phyloP scores from a whole-genome alignment of 208 protist genomes.

The Trypanosoma platydactyli region DNA sequence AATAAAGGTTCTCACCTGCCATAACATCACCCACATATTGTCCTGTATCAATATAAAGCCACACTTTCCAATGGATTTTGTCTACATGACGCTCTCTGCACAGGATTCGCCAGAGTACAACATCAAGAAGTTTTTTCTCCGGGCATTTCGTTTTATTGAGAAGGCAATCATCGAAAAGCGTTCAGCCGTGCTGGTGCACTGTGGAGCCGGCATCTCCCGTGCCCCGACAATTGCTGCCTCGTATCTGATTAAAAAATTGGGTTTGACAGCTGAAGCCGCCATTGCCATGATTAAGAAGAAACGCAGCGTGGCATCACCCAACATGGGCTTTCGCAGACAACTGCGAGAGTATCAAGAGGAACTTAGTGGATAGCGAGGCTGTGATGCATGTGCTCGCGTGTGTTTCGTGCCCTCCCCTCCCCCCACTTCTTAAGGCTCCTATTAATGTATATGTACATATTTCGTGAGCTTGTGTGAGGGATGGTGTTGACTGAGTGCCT shows the following conservation, averaged over 20 bases:
- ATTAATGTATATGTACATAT: too few relatives aligned
- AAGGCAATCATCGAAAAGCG: slow-evolving; percentile 43
- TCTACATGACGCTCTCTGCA: slow-evolving; percentile 53
- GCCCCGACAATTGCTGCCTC: slow-evolving; percentile 69
- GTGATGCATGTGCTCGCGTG: background rate
- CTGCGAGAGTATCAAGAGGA: slow-evolving; percentile 42
- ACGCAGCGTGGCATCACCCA: slow-evolving; percentile 60
- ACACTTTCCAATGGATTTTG: slow-evolving; percentile 57
- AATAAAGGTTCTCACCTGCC: slow-evolving; percentile 34
- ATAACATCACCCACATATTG: slow-evolving; percentile 71
- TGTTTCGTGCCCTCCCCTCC: background rate
- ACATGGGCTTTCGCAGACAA: slow-evolving; percentile 64
- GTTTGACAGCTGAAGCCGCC: slow-evolving; percentile 44
- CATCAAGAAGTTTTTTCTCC: slow-evolving; percentile 51
- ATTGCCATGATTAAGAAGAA: slow-evolving; percentile 50
- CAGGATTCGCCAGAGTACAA: slow-evolving; percentile 48
- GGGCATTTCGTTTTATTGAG: slow-evolving; percentile 78
- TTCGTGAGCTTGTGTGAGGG: too few relatives aligned
- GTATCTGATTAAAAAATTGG: slow-evolving; percentile 76
- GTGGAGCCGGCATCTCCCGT: slow-evolving; percentile 82
- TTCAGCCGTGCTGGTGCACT: slow-evolving; percentile 76
- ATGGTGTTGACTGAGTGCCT: too few relatives aligned
- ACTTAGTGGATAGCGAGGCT: slow-evolving; percentile 10
- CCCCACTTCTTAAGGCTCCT: too few relatives aligned
- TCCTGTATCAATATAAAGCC: slow-evolving; percentile 63